Evolutionary conservation across 2,329 filamentous ascomycete species (phyloP).

Genomic region (Botrytis cinerea): DNA sequence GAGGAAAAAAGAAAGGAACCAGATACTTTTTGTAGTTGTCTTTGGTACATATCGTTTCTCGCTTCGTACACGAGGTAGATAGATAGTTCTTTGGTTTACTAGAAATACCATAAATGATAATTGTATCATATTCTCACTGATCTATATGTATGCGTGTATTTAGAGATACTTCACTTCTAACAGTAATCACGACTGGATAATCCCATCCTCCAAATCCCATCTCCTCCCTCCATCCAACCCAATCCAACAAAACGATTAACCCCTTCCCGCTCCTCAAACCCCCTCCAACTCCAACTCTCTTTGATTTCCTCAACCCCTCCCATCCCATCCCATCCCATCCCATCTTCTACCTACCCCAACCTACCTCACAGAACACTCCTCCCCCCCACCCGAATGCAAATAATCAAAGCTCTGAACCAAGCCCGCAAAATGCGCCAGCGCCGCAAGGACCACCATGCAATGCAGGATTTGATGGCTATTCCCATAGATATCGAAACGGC

Average conservation of each 20-base stretch:
- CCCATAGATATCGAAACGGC: slow-evolving; percentile 35
- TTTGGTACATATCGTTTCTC: neutral
- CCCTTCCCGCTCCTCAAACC: too few relatives aligned
- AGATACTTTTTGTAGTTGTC: neutral
- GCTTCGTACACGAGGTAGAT: neutral
- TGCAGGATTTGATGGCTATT: slow-evolving; percentile 41
- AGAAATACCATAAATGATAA: neutral
- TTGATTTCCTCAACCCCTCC: too few relatives aligned
- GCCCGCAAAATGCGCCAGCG: slow-evolving; percentile 16
- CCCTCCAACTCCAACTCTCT: too few relatives aligned
- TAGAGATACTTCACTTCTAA: neutral
- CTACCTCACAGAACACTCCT: neutral
- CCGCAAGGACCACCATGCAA: slow-evolving; percentile 39
- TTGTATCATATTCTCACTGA: neutral
- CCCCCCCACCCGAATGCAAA: neutral
- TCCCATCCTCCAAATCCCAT: too few relatives aligned
- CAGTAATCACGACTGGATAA: neutral
- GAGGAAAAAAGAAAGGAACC: neutral
- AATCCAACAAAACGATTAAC: too few relatives aligned
- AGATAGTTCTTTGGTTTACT: neutral
- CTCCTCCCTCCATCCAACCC: too few relatives aligned
- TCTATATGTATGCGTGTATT: neutral
- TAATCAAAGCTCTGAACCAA: slow-evolving; percentile 19
- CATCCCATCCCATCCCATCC: too few relatives aligned
- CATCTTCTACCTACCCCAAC: neutral